A percentile compares a stretch with the other conserved stretches of the same genome.
These are phyloP conservation scores for Thraustotheca clavata DNA, from an alignment of 352 stramenopile species.

Conservation along the genomic window DNA sequence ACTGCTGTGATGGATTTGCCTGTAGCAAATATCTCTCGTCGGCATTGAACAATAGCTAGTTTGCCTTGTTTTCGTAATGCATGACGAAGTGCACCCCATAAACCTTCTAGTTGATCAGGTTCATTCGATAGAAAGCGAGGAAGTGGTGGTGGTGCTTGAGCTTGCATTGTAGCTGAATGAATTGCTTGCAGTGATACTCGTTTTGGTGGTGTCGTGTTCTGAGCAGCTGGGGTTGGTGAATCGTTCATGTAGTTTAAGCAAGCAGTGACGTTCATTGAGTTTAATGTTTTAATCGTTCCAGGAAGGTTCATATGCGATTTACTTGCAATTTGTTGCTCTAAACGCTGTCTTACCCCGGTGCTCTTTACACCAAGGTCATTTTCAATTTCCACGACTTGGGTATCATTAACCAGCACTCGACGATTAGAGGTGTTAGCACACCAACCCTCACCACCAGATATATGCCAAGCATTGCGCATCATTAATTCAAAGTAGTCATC, in stretches of 20 bases:
- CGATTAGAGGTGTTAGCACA: slow-evolving; percentile 73
- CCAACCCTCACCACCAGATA: slow-evolving; percentile 71
- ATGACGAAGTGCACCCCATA: slow-evolving; percentile 13
- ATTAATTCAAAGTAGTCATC: slow-evolving; percentile 90
- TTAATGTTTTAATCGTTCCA: slow-evolving; percentile 20
- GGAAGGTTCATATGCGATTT: slow-evolving; percentile 23
- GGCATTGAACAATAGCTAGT: slow-evolving; percentile 1
- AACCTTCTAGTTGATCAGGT: background rate
- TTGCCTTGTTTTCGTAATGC: background rate
- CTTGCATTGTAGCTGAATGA: background rate
- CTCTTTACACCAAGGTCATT: slow-evolving; percentile 50
- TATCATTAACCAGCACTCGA: slow-evolving; percentile 60
- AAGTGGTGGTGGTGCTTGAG: background rate
- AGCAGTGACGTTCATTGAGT: slow-evolving; percentile 20
- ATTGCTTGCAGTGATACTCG: slow-evolving; percentile 9
- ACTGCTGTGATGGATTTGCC: slow-evolving; percentile 9
- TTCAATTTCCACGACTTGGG: slow-evolving; percentile 63
- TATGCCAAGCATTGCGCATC: slow-evolving; percentile 83
- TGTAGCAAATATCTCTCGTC: background rate
- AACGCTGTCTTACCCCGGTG: slow-evolving; percentile 37
- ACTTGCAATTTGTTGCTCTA: slow-evolving; percentile 30
- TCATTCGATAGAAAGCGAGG: background rate
- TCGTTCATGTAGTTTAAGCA: slow-evolving; percentile 14
- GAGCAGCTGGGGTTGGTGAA: background rate
- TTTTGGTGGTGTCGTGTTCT: background rate